Evolutionary conservation across 805 yeast genomes (phyloP).

Genomic region (Lipomyces sp.): DNA sequence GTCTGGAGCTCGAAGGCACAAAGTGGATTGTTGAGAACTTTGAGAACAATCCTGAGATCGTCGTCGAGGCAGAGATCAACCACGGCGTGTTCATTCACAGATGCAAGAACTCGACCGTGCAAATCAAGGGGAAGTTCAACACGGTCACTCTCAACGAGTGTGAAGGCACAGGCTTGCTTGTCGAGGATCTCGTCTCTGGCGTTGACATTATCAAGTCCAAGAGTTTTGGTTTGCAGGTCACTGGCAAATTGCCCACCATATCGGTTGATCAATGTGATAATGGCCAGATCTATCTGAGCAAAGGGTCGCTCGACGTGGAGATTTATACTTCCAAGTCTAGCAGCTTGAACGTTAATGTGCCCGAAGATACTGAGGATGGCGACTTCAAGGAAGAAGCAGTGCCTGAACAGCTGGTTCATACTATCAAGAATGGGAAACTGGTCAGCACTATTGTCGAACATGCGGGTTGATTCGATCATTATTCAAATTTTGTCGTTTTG

Average conservation of each 20-base stretch:
- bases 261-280: slow-evolving; percentile 86
- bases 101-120: slow-evolving; percentile 69
- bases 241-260: slow-evolving; percentile 78
- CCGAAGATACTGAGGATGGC: slow-evolving; percentile 60
- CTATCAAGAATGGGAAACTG: slow-evolving; percentile 56
- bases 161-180: slow-evolving; percentile 66
- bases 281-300: slow-evolving; percentile 74
- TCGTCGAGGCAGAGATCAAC: slow-evolving; percentile 76
- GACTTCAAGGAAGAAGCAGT: slow-evolving; percentile 78
- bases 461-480: slow-evolving; percentile 51
- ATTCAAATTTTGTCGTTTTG: neutral
- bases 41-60: slow-evolving; percentile 58
- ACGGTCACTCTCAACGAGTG: slow-evolving; percentile 79
- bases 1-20: slow-evolving; percentile 74
- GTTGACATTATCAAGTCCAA: slow-evolving; percentile 79
- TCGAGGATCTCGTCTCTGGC: slow-evolving; percentile 83
- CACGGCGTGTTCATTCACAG: slow-evolving; percentile 89
- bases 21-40: slow-evolving; percentile 87
- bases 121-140: slow-evolving; percentile 86
- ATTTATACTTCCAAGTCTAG: slow-evolving; percentile 83
- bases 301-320: slow-evolving; percentile 68
- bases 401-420: slow-evolving; percentile 89
- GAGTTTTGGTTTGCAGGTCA: slow-evolving; percentile 79
- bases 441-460: slow-evolving; percentile 75
- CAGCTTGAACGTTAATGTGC: slow-evolving; percentile 79